These are phyloP conservation scores for Stephanodiscus minutulus DNA, from an alignment of 108 stramenopile genomes.

Conservation along the genomic window DNA sequence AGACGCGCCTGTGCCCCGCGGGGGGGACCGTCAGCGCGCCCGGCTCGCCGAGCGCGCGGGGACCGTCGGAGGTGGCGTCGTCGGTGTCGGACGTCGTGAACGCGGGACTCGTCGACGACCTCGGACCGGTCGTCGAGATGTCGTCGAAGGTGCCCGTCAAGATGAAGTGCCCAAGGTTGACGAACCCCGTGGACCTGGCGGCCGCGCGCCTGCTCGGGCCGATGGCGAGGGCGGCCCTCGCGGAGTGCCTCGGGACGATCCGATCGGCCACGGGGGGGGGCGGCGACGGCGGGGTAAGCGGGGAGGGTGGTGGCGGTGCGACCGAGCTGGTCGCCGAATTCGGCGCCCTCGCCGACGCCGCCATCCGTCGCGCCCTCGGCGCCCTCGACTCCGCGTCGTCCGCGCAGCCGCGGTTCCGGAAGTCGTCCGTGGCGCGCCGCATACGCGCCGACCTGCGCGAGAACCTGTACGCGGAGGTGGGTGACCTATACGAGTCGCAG, in stretches of 20 bases:
- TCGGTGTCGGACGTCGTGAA: slow-evolving; percentile 47
- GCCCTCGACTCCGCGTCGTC: slow-evolving; percentile 47
- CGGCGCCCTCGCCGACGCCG: slow-evolving; percentile 72
- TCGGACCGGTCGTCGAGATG: slow-evolving; percentile 45
- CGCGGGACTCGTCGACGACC: slow-evolving; percentile 45
- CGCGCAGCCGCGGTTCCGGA: slow-evolving; percentile 29
- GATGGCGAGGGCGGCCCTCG: slow-evolving; percentile 50
- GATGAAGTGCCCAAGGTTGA: slow-evolving; percentile 33
- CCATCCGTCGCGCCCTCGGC: slow-evolving; percentile 60
- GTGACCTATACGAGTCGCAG: slow-evolving; percentile 64
- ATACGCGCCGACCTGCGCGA: slow-evolving; percentile 61
- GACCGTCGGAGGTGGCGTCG: slow-evolving; percentile 43
- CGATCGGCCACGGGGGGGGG: slow-evolving; percentile 28
- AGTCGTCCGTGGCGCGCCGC: slow-evolving; percentile 58
- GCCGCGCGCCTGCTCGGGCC: slow-evolving; percentile 67
- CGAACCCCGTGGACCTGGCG: slow-evolving; percentile 65
- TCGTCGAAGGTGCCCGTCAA: slow-evolving; percentile 48
- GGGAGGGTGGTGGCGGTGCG: background rate
- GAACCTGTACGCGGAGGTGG: slow-evolving; percentile 59
- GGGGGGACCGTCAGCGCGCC: slow-evolving; percentile 42
- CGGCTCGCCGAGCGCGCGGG: slow-evolving; percentile 40
- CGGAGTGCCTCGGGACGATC: slow-evolving; percentile 46
- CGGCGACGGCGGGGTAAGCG: no score
- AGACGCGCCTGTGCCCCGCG: slow-evolving; percentile 45
- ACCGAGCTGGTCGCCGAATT: slow-evolving; percentile 67